Evolutionary conservation across 2,329 filamentous ascomycete species (phyloP).

Genomic region (Westerdykella aurantiaca): DNA sequence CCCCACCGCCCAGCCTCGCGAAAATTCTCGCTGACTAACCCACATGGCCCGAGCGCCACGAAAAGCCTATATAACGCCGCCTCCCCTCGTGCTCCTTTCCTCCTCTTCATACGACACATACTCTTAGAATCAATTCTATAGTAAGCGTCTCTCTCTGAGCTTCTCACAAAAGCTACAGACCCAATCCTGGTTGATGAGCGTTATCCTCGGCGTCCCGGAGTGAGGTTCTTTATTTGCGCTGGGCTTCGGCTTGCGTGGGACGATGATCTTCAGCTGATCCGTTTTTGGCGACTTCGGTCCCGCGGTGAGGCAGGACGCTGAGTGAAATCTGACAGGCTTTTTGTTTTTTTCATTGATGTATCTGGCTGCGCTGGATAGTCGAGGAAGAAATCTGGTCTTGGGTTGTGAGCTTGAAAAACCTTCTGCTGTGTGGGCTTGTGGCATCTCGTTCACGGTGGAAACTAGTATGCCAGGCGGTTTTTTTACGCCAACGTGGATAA

Average conservation of each 20-base stretch:
- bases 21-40: neutral
- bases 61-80: slow-evolving; percentile 7
- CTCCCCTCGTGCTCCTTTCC: slow-evolving; percentile 4
- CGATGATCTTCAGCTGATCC: slow-evolving; percentile 87
- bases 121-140: slow-evolving; percentile 67
- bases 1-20: too few species aligned
- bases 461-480: too few species aligned
- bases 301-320: slow-evolving; percentile 71
- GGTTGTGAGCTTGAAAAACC: too few species aligned
- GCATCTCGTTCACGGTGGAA: too few species aligned
- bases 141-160: slow-evolving; percentile 89
- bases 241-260: slow-evolving; percentile 73
- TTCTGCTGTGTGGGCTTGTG: too few species aligned
- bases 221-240: slow-evolving; percentile 58
- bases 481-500: too few species aligned
- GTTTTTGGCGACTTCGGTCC: slow-evolving; percentile 67
- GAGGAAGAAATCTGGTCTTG: slow-evolving; percentile 23
- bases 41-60: neutral
- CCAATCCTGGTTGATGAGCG: slow-evolving; percentile 87
- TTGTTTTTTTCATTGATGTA: slow-evolving; percentile 30
- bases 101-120: slow-evolving; percentile 6
- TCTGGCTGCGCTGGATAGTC: slow-evolving; percentile 27
- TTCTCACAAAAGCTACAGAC: slow-evolving; percentile 88
- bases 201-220: slow-evolving; percentile 81
- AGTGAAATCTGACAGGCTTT: slow-evolving; percentile 76